Percentiles rank a stretch among this genome's conserved stretches.
These are phyloP conservation scores for Dictyostelium discoideum DNA, from an alignment of 78 protist genomes.

Conservation along the genomic window dicty_2.7 NC_007089.4:6146501-6147000, in stretches of 20 bases:
- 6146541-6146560: slow-evolving; percentile 59
- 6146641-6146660: slow-evolving; percentile 20
- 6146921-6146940: neutral
- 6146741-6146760: neutral
- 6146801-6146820: too few relatives aligned
- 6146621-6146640: slow-evolving; percentile 67
- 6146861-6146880: neutral
- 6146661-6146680: slow-evolving; percentile 38
- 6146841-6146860: neutral
- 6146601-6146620: slow-evolving; percentile 41
- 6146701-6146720: slow-evolving; percentile 1
- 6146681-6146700: slow-evolving; percentile 61
- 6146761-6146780: neutral
- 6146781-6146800: neutral
- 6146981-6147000: neutral
- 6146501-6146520: slow-evolving; percentile 24
- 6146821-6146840: too few relatives aligned
- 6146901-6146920: neutral
- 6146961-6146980: neutral
- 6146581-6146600: slow-evolving; percentile 28
- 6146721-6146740: slow-evolving; percentile 45
- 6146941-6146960: slow-evolving; percentile 5
- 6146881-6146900: neutral
- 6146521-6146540: slow-evolving; percentile 47
- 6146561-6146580: slow-evolving; percentile 39